Evolutionary conservation across 2,329 filamentous ascomycete genomes (phyloP).

Genomic region (Fusarium ambrosium): DNA sequence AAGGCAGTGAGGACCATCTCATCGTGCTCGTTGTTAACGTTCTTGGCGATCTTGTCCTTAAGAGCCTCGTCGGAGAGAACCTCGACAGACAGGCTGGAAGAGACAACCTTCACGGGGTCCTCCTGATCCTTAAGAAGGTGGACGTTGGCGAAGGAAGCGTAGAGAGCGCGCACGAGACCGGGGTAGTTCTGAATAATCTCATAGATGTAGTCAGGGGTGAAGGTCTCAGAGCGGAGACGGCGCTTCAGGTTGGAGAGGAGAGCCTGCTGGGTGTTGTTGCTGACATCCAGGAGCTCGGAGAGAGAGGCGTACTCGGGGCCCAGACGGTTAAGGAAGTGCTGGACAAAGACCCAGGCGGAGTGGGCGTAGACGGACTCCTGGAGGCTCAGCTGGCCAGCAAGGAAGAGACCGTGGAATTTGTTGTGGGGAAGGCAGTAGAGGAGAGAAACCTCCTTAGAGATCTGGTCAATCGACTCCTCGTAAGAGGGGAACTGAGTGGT

Average conservation of each 20-base stretch:
- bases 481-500: slow-evolving; percentile 78
- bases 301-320: slow-evolving; percentile 93
- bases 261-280: slow-evolving; percentile 87
- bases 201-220: slow-evolving; percentile 97
- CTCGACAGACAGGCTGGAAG: slow-evolving; percentile 70
- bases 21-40: slow-evolving; percentile 93
- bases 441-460: slow-evolving; percentile 97
- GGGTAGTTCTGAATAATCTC: slow-evolving; percentile 97
- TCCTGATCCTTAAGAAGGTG: slow-evolving; percentile 74
- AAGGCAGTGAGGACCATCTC: slow-evolving; percentile 98
- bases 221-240: slow-evolving; percentile 93
- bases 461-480: slow-evolving; percentile 96
- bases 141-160: slow-evolving; percentile 90
- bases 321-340: slow-evolving; percentile 97
- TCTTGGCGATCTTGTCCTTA: slow-evolving; percentile 81
- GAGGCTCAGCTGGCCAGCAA: slow-evolving; percentile 85
- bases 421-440: slow-evolving; percentile 98
- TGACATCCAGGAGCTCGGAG: slow-evolving; percentile 81
- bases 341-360: slow-evolving; percentile 96
- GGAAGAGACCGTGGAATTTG: slow-evolving; percentile 93
- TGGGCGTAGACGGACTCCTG: slow-evolving; percentile 98
- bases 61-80: slow-evolving; percentile 82
- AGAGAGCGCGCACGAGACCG: slow-evolving; percentile 85
- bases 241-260: slow-evolving; percentile 95
- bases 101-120: slow-evolving; percentile 64